A percentile compares a stretch with the other conserved stretches of the same genome.
Evolutionary conservation across 208 protist species (phyloP).

Genomic region (Crithidia acanthocephali): DNA sequence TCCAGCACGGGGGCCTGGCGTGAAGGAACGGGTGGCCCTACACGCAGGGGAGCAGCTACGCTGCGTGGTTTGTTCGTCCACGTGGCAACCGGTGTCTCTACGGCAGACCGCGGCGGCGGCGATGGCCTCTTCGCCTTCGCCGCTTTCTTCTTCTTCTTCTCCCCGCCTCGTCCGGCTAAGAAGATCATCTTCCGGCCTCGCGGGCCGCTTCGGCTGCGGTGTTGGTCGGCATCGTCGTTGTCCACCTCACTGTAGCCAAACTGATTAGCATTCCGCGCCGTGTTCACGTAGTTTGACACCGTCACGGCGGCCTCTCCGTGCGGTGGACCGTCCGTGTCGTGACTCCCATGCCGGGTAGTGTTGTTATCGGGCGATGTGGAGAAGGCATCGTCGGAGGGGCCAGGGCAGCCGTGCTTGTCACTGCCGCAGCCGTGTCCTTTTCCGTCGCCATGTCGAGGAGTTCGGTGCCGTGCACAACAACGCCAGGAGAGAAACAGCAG

Average conservation of each 20-base stretch:
- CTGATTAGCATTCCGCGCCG: background rate
- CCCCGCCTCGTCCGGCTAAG: background rate
- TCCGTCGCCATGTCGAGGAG: background rate
- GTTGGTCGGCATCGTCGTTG: background rate
- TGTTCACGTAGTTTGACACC: conserved; percentile 14
- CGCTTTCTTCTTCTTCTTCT: background rate
- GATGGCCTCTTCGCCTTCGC: background rate
- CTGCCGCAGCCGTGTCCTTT: background rate
- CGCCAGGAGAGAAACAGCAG: conserved; percentile 22
- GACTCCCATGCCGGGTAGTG: conserved; percentile 4
- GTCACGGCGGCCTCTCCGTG: background rate
- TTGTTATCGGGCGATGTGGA: conserved; percentile 12
- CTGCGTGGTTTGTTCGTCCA: conserved; percentile 13
- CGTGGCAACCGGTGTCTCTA: background rate
- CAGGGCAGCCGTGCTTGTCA: background rate
- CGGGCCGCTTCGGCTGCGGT: background rate
- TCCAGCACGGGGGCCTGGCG: background rate
- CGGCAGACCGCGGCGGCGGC: background rate
- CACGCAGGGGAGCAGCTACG: background rate
- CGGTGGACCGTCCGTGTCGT: background rate
- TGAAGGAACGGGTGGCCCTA: background rate
- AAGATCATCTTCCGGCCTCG: background rate
- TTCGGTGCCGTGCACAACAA: conserved; percentile 4
- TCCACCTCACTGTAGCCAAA: background rate
- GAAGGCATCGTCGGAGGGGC: background rate